phyloP scores from a whole-genome alignment of 2,329 filamentous ascomycete species.

The Xylaria sp. region DNA sequence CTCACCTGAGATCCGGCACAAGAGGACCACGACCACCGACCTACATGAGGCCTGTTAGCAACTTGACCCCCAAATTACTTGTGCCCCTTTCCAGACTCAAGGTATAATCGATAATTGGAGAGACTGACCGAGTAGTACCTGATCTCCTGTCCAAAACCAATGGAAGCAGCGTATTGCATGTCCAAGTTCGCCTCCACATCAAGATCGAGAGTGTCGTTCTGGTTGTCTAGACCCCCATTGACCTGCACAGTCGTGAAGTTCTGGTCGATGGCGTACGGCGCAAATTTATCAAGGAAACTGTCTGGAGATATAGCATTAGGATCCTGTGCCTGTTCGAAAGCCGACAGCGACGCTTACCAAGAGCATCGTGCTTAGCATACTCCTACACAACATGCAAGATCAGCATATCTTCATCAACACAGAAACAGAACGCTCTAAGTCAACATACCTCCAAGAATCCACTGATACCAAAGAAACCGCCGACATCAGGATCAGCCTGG shows the following conservation, averaged over 20 bases:
- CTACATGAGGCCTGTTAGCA: conserved; percentile 42
- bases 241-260: conserved; percentile 53
- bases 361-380: conserved; percentile 35
- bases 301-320: conserved; percentile 12
- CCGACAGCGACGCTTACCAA: conserved; percentile 18
- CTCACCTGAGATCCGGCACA: conserved; percentile 42
- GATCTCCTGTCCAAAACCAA: conserved; percentile 6
- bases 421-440: background rate
- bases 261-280: conserved; percentile 45
- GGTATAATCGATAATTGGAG: background rate
- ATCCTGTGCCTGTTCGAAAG: background rate
- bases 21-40: conserved; percentile 51
- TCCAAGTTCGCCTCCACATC: conserved; percentile 53
- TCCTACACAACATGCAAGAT: conserved; percentile 12
- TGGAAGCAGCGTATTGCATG: conserved; percentile 41
- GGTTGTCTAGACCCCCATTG: conserved; percentile 49
- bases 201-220: conserved; percentile 37
- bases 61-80: conserved; percentile 45
- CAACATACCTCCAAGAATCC: conserved; percentile 32
- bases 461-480: conserved; percentile 40
- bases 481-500: conserved; percentile 31
- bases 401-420: background rate
- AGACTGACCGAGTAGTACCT: conserved; percentile 9
- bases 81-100: conserved; percentile 19
- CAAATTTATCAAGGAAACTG: conserved; percentile 46